phyloP scores from a whole-genome alignment of 192 early-diverging fungal genomes.

The Backusella circina region DNA sequence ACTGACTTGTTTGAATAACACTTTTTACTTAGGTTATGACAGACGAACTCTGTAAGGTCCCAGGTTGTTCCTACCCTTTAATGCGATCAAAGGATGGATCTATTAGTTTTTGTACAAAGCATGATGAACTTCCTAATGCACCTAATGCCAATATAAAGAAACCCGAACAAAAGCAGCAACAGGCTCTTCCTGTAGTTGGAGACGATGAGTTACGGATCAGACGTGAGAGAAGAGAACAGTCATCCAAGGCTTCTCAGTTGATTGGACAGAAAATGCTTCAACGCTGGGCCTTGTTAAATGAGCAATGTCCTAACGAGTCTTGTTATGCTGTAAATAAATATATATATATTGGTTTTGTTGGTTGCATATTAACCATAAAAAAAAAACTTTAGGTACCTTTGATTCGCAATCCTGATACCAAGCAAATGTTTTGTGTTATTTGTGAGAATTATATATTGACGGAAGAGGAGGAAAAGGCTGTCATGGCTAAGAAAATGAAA shows the following conservation, averaged over 20 bases:
- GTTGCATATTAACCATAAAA: background rate
- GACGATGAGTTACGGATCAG: background rate
- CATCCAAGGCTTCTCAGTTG: slow-evolving; percentile 42
- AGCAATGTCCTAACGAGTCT: slow-evolving; percentile 46
- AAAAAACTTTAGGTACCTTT: slow-evolving; percentile 33
- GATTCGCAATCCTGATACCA: slow-evolving; percentile 23
- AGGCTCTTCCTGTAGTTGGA: background rate
- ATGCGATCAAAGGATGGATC: slow-evolving; percentile 30
- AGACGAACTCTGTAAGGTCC: slow-evolving; percentile 22
- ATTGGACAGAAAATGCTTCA: slow-evolving; percentile 56
- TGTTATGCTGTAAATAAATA: slow-evolving; percentile 46
- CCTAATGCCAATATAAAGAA: background rate
- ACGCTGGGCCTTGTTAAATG: slow-evolving; percentile 54
- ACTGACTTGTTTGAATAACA: background rate
- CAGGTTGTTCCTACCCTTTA: slow-evolving; percentile 24
- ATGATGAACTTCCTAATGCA: slow-evolving; percentile 21
- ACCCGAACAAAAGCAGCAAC: background rate
- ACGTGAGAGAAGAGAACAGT: slow-evolving; percentile 40
- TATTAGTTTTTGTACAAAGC: slow-evolving; percentile 30
- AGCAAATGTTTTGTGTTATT: slow-evolving; percentile 33
- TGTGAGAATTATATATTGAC: slow-evolving; percentile 23
- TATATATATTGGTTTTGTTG: background rate
- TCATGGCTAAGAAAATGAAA: background rate
- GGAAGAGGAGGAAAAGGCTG: background rate
- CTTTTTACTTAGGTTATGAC: slow-evolving; percentile 26